Base-by-base conservation (phyloP, 331 rosid genomes). In the Erythrophleum ivorense region DNA sequence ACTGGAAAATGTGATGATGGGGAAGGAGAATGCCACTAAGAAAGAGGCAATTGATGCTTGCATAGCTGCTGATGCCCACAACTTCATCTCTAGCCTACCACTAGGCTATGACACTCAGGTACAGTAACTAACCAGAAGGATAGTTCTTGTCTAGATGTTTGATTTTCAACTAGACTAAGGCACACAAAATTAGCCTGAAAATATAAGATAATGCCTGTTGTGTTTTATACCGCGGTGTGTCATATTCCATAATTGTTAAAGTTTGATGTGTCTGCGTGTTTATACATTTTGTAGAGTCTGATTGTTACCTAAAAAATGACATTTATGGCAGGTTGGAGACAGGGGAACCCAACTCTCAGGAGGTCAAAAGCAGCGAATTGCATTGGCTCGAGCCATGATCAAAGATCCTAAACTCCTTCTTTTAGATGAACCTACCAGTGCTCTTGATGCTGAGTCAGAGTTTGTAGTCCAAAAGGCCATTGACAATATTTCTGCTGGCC, bases 341-440 rank as follows among this genome's bases (percentile, higher is more conserved):
- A 80, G 88, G 62, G 98, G 98, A 33, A 81, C 94, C 76, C 91
- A 89, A 52, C 92, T 95, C 50, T 95, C 98, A 4, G 98, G 98
- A 29, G 98, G 97, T 80, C 98, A 95, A 66, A 95, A 91, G 88
- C 98, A 95, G 77, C 76, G 97, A 82, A 91, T 95, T 63, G 97
- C 98, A 21, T 81, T 95, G 88, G 96, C 98, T 54, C 81, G 97
- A 83, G 98, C 97, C 45, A 93, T 91, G 92, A 86, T 91, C 73
- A 95, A 95, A 75, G 87, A 89, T 80, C 98, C 97, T 4, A 91
- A 80, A 81, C 82, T 95, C 57, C 96, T 95, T 64, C 91, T 93
- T 65, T 86, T 95, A 55, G 98, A 95, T 62, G 98, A 95, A 75
- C 94, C 98, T 19, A 95, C 98, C 13, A 95, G 98, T 53, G 97